A percentile compares a stretch with the other conserved stretches of the same genome.
Conservation (phyloP, 139 green algal species). For the Tetradesmus obliquus region DNA sequence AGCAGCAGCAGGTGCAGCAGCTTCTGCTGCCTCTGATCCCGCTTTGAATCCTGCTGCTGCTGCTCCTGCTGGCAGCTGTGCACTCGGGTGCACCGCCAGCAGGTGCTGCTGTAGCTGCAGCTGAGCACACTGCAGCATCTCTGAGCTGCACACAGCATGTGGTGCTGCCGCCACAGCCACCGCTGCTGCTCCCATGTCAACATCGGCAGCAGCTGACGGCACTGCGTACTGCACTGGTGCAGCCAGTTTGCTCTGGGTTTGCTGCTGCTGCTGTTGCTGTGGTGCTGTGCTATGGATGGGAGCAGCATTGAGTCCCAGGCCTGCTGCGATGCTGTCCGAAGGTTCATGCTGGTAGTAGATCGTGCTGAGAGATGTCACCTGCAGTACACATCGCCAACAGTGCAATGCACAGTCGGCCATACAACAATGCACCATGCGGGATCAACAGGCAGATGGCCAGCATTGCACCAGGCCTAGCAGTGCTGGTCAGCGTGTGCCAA, state of each 20-base stretch:
- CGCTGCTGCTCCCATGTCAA: not conserved
- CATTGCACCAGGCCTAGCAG: not conserved
- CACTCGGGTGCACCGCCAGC: not conserved
- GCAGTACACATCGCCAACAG: too few relatives aligned
- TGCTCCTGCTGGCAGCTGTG: not conserved
- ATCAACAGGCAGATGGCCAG: too few relatives aligned
- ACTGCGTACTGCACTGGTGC: not conserved
- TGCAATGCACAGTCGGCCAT: not conserved
- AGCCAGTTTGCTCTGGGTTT: not conserved
- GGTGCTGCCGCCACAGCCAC: not conserved
- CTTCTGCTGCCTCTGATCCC: too few relatives aligned
- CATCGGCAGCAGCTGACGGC: not conserved
- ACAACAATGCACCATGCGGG: not conserved
- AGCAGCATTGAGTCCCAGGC: too few relatives aligned
- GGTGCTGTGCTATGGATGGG: not conserved
- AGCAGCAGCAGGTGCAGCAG: not conserved
- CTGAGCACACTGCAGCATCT: not conserved
- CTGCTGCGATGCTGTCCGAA: not conserved
- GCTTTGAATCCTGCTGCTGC: not conserved
- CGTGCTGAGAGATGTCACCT: conserved; percentile 44
- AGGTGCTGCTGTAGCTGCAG: not conserved
- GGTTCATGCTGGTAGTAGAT: conserved; percentile 53
- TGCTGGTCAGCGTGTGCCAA: not conserved
- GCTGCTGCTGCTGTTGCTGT: not conserved
- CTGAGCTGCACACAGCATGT: not conserved